phyloP scores from a whole-genome alignment of 371 early-diverging fungal species.

The Coemansia sp. region DNA sequence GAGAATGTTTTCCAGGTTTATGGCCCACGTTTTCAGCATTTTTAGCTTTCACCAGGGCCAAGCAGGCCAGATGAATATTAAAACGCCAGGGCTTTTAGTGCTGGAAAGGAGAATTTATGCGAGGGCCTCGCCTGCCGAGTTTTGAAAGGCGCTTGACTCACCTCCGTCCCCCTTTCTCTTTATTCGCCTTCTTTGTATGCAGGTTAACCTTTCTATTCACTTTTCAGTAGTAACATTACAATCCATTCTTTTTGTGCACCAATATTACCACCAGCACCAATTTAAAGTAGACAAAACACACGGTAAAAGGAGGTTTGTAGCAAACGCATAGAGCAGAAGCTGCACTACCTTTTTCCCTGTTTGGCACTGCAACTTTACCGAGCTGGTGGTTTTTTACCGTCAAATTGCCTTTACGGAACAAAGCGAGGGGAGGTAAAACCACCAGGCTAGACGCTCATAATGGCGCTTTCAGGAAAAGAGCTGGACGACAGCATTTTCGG shows the following conservation, averaged over 20 bases:
- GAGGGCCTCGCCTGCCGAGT: not conserved
- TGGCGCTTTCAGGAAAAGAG: slow-evolving; percentile 29
- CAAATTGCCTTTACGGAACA: not conserved
- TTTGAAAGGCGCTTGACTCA: not conserved
- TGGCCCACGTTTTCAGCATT: not conserved
- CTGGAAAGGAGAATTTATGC: no score
- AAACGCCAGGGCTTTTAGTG: no score
- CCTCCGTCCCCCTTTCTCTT: not conserved
- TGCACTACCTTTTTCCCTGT: not conserved
- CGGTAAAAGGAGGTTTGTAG: no score
- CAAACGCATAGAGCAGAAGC: not conserved
- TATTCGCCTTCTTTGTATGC: not conserved
- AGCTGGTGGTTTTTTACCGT: not conserved
- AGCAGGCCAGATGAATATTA: no score
- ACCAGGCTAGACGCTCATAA: not conserved
- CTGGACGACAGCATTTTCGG: slow-evolving; percentile 50
- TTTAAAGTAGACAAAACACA: no score
- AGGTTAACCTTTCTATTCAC: no score
- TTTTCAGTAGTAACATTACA: no score
- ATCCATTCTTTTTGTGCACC: no score
- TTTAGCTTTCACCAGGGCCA: not conserved
- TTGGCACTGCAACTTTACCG: not conserved
- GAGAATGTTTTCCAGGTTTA: not conserved
- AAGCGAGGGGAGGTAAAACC: slow-evolving; percentile 1
- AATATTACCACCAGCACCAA: no score